These are phyloP conservation scores for Talaromyces verruculosus DNA, from an alignment of 2,329 filamentous ascomycete species.

Conservation along the genomic window DNA sequence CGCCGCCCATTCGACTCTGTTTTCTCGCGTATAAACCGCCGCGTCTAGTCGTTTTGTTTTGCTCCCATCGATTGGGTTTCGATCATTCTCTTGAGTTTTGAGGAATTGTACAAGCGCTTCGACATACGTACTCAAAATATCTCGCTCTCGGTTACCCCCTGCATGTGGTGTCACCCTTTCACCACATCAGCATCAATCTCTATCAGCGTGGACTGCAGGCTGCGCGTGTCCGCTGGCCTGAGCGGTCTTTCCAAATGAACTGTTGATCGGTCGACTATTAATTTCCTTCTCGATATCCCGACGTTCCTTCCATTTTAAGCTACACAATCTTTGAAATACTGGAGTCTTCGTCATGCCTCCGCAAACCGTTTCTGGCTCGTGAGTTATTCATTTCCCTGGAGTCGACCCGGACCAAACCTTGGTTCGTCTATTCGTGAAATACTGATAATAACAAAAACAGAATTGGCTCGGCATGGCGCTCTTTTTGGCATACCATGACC, in stretches of 20 bases:
- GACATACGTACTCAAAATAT: neutral
- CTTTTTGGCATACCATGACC: constrained; percentile 92
- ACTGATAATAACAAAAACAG: constrained; percentile 42
- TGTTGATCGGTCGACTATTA: constrained; percentile 18
- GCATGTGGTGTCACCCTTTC: constrained; percentile 10
- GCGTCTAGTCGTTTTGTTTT: constrained; percentile 8
- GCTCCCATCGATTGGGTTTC: neutral
- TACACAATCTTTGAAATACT: neutral
- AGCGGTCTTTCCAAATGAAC: constrained; percentile 18
- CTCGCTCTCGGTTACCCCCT: neutral
- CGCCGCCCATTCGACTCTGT: neutral
- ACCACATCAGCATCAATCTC: neutral
- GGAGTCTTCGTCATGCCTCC: constrained; percentile 16
- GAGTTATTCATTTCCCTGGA: constrained; percentile 6
- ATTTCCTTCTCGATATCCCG: constrained; percentile 6
- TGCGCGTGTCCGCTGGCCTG: constrained; percentile 20
- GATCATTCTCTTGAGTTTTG: neutral
- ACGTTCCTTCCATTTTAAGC: neutral
- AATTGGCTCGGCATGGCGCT: constrained; percentile 72
- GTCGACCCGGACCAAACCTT: neutral
- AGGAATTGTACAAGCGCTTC: neutral
- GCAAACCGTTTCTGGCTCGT: constrained; percentile 21
- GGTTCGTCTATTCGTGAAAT: neutral
- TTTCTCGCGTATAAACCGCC: neutral
- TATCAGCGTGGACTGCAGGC: constrained; percentile 14